Evolutionary conservation across 352 stramenopile species (phyloP), one percentile per base, ranked within the genome.

Genomic region (Globisporangium recalcitrans): DNA sequence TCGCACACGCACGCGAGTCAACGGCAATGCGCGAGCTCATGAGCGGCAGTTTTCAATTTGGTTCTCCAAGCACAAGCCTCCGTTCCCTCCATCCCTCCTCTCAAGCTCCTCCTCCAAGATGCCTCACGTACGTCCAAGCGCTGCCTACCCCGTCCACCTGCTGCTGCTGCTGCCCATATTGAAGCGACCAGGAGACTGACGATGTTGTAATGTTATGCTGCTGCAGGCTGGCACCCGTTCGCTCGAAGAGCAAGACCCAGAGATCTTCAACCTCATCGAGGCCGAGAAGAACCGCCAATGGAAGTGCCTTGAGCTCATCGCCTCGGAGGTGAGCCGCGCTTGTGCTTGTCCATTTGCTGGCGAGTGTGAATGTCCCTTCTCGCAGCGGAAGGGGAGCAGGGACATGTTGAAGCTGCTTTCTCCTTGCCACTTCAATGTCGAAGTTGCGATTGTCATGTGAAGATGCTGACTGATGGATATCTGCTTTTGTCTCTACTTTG

Each of bases 201-300:
- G 9, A 22, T n/a, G n/a, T 36, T 54, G 22, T 32, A n/a, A 7
- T 52, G 13, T 32, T 53, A 22, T 53, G 22, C 11, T 22, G 24
- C 14, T 38, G 31, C 58, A 88, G 78, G 55, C 82, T 51, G 79
- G 79, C 62, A 92, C 89, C 75, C 75, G 77, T 47, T 75, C 88
- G 58, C 86, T 98, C 32, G 77, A 96, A 64, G 75, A 98, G 72
- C 91, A 98, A 69, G 97, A 99, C 78, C 95, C 96, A 4, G 96
- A 98, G 72, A 80, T 99, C 52, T 99, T 97, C 72, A 97, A 99
- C 77, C 87, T 99, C 54, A 99, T 99, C 70, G 96, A 99, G 73
- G 82, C 96, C 64, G 97, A 99, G 82, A 99, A 99, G 81, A 97
- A 97, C 77, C 84, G 97, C 58, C 97, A 99, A 80, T 98, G 88